Evolutionary conservation across 78 protist species (phyloP).

Genomic region (Monosiga brevicollis): DNA sequence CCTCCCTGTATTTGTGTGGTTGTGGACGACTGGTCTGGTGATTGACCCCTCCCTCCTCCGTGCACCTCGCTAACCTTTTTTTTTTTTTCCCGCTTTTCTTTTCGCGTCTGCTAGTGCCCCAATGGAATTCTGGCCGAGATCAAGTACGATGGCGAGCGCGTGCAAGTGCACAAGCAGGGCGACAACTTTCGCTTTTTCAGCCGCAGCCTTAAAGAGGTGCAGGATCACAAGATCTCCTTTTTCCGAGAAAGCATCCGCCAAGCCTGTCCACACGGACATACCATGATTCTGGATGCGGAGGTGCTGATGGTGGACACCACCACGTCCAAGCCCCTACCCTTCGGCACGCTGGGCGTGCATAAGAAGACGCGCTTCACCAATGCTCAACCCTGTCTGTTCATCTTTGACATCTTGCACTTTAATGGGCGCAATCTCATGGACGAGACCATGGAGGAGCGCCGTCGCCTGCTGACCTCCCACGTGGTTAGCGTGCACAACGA

Average conservation of each 20-base stretch:
- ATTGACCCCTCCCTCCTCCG: too few relatives aligned
- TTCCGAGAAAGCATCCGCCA: constrained; percentile 34
- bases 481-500: constrained; percentile 26
- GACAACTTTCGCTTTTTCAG: constrained; percentile 42
- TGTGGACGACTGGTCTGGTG: too few relatives aligned
- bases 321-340: constrained; percentile 54
- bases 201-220: constrained; percentile 54
- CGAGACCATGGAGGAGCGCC: constrained; percentile 43
- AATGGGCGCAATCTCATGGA: constrained; percentile 56
- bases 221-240: constrained; percentile 36
- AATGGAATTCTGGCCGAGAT: constrained; percentile 54
- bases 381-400: constrained; percentile 53
- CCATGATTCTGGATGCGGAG: constrained; percentile 65
- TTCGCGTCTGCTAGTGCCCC: constrained; percentile 18
- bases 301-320: constrained; percentile 48
- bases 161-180: constrained; percentile 77
- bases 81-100: too few relatives aligned
- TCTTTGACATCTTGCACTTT: constrained; percentile 71
- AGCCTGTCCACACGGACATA: constrained; percentile 16
- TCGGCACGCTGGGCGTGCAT: constrained; percentile 71
- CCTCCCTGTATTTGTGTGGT: too few relatives aligned
- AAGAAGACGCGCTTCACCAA: constrained; percentile 49
- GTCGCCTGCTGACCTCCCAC: constrained; percentile 40
- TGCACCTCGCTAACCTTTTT: too few relatives aligned
- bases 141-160: constrained; percentile 85